Evolutionary conservation across 208 protist species (phyloP), one percentile per base, ranked within the genome.

Genomic region (Leishmania tropica): DNA sequence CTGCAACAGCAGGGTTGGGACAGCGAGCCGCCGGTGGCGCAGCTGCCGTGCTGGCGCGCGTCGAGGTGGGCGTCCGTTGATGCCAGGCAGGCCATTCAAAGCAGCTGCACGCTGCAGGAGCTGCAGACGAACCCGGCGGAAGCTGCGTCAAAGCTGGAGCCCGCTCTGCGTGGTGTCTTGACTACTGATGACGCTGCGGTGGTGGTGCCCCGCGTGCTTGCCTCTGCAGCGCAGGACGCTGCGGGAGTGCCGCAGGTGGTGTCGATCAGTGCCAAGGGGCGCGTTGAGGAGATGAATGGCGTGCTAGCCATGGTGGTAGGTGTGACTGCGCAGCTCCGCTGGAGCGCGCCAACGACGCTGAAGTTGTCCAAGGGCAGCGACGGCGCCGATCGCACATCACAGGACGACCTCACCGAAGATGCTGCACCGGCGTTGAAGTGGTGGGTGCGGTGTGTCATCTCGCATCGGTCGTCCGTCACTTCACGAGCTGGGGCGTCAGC

Each of bases 1-100:
- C 71, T 96, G 51, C 83, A 88, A 13, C 93, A 90, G 58, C 88
- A 88, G 73, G 75, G 83, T 21, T 98, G 95, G 95, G 84, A 81
- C 31, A 84, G 83, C 77, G 90, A 93, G 42, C 53, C 80, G 51
- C 37, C 85, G 54, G 62, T 92, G 37, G 48, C 82, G 81, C 92
- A 95, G 83, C 83, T 96, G n/a, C 86, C 92, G 47, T 82, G 78
- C 75, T 86, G 83, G 83, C 83, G 83, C 17, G 19, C 78, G 1
- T 24, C 73, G 37, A 42, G 54, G 6, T 83, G 64, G 73, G 28
- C 78, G 7, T 71, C 74, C 0, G 47, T 54, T 35, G 45, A 37
- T 0, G 78, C 75, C n/a, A 78, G 67, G 13, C 35, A 42, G 28
- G 75, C 58, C 31, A 76, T 86, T 40, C 71, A 60, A n/a, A 35